Evolutionary conservation across 2,329 filamentous ascomycete genomes (phyloP).

Genomic region (Botrytis byssoidea): DNA sequence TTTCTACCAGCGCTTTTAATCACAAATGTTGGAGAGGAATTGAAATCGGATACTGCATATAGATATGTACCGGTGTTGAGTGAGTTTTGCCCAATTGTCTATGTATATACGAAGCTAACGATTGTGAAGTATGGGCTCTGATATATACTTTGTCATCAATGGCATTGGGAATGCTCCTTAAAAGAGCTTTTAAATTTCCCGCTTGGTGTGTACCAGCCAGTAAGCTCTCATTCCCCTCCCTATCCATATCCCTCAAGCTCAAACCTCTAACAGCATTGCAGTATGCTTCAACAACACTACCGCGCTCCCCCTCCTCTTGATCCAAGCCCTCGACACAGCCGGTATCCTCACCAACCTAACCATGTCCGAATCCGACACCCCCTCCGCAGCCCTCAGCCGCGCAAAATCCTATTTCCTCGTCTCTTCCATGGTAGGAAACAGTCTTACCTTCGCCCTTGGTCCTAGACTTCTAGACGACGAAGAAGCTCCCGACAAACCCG

Average conservation of each 20-base stretch:
- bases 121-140: slow-evolving; percentile 42
- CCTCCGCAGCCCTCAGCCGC: slow-evolving; percentile 51
- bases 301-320: slow-evolving; percentile 46
- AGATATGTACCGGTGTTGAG: slow-evolving; percentile 42
- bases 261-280: background rate
- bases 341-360: slow-evolving; percentile 54
- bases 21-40: slow-evolving; percentile 46
- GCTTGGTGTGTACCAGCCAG: slow-evolving; percentile 47
- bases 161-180: slow-evolving; percentile 42
- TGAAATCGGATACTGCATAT: slow-evolving; percentile 40
- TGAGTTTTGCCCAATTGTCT: background rate
- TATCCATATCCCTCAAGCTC: too few species aligned
- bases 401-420: slow-evolving; percentile 66
- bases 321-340: slow-evolving; percentile 42
- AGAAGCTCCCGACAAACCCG: slow-evolving; percentile 39
- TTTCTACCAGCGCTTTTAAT: slow-evolving; percentile 49
- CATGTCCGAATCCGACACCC: slow-evolving; percentile 43
- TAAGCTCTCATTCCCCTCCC: slow-evolving; percentile 34
- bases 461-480: slow-evolving; percentile 54
- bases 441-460: slow-evolving; percentile 62
- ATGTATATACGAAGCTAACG: background rate
- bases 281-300: slow-evolving; percentile 48
- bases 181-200: slow-evolving; percentile 44
- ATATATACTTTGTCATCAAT: slow-evolving; percentile 44
- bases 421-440: slow-evolving; percentile 57